A percentile compares a stretch with the other conserved stretches of the same genome.
Evolutionary conservation across 257 asterid species (phyloP).

Genomic region (Solanum phureja): DNA sequence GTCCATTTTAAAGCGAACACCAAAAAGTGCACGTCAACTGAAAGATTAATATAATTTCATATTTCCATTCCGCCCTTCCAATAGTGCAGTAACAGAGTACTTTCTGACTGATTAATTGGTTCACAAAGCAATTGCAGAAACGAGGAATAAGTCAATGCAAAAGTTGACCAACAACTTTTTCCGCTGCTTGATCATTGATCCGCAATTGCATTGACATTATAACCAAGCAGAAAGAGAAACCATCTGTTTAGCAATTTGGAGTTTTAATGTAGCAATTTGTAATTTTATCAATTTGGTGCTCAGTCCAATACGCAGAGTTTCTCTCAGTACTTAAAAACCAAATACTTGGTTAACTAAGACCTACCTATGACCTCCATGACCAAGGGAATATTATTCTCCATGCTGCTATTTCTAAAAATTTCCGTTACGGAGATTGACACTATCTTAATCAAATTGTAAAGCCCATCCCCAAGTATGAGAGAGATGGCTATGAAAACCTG

Average conservation of each 20-base stretch:
- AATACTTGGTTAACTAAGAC: neutral
- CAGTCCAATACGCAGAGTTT: neutral
- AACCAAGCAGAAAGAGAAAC: neutral
- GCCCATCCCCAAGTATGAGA: slow-evolving; percentile 88
- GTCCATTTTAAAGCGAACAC: neutral
- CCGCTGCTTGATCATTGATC: neutral
- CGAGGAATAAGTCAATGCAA: neutral
- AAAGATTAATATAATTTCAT: neutral
- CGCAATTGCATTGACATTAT: neutral
- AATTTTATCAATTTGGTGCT: neutral
- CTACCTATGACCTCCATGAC: slow-evolving; percentile 43
- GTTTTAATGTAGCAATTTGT: neutral
- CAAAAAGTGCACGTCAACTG: neutral
- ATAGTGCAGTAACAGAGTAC: neutral
- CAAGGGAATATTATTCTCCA: slow-evolving; percentile 41
- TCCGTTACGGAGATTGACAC: slow-evolving; percentile 52
- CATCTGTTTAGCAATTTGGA: neutral
- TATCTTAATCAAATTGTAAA: slow-evolving; percentile 84
- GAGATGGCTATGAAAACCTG: slow-evolving; percentile 91
- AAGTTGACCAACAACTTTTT: neutral
- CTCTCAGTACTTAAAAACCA: neutral
- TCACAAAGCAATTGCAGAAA: neutral
- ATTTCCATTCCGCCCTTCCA: neutral
- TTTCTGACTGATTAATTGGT: neutral
- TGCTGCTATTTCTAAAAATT: slow-evolving; percentile 30